Evolutionary conservation across 2,329 filamentous ascomycete species (phyloP), one percentile per base, ranked within the genome.

Genomic region (Exophiala mesophila): DNA sequence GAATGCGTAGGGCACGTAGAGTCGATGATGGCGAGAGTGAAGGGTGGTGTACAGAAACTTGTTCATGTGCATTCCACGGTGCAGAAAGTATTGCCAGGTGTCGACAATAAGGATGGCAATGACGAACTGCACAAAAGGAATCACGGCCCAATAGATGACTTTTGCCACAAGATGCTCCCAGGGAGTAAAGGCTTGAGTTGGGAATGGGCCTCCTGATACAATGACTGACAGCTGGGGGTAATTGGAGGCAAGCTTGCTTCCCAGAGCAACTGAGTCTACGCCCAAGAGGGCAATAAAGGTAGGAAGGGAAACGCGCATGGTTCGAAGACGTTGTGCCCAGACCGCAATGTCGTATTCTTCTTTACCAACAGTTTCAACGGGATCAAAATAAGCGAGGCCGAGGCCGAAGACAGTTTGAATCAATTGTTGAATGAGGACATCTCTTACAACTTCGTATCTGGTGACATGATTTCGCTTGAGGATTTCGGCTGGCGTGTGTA

Each of bases 81-180:
- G 92, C 57, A 90, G 76, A 68, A 96, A 95, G 69, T 98, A 98
- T 63, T 98, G 90, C 92, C 92, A 98, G 32, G 88, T 92, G 67
- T 98, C 92, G 55, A 97, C 77, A 53, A 94, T 72, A 52, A 78
- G 68, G 47, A 90, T 76, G 17, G 82, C 92, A 36, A 85, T 59
- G 44, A 77, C 68, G 60, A 95, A 85, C 63, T 97, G 90, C 36
- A 90, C 41, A 3, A 70, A 74, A 1, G 92, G 92, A 49, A 97
- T 74, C 28, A 82, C 61, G 49, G 80, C 68, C 73, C 85, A 84
- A 70, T 97, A 97, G 53, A 95, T 78, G 47, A 77, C 71, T 64
- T 83, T 84, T 30, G 88, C 92, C 23, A 79, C 65, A 20, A 73
- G 53, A 31, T 94, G 59, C 66, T 97, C 90, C 90, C 90, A 96